Conservation (phyloP, 2,329 filamentous ascomycete genomes). For the Sclerotiophoma versabilis region DNA sequence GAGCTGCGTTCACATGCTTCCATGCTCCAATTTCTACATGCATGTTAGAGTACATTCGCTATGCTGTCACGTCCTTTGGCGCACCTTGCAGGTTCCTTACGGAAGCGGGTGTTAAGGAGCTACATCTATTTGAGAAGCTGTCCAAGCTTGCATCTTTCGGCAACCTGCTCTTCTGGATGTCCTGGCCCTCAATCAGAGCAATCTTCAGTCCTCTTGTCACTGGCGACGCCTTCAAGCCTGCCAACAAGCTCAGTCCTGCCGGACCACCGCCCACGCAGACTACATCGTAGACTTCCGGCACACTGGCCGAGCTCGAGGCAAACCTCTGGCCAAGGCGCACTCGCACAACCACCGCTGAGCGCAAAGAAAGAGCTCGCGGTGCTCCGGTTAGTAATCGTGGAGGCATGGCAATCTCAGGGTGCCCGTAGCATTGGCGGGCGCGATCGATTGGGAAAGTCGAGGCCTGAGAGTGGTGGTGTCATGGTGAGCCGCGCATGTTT, state of each 20-base stretch:
- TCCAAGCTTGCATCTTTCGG: constrained; percentile 70
- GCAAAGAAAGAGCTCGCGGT: constrained; percentile 23
- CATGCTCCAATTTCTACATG: constrained; percentile 77
- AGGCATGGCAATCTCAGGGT: constrained; percentile 39
- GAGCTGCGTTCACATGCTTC: constrained; percentile 73
- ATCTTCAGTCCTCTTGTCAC: constrained; percentile 79
- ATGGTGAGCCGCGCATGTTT: constrained; percentile 29
- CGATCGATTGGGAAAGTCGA: constrained; percentile 15
- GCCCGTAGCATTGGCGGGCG: constrained; percentile 28
- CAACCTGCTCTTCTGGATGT: constrained; percentile 72
- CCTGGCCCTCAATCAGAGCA: constrained; percentile 89
- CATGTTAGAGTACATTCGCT: constrained; percentile 15
- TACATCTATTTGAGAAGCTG: constrained; percentile 91
- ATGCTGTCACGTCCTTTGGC: not conserved
- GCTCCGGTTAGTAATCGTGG: constrained; percentile 37
- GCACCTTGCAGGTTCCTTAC: constrained; percentile 75
- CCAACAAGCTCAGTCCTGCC: constrained; percentile 75
- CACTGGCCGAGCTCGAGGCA: constrained; percentile 42
- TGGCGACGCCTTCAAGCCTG: constrained; percentile 66
- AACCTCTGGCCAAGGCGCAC: constrained; percentile 34
- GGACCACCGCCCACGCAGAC: constrained; percentile 91
- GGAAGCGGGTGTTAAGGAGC: constrained; percentile 88
- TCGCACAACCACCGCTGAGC: constrained; percentile 22
- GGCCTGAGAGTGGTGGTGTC: constrained; percentile 33
- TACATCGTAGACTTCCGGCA: constrained; percentile 85